Evolutionary conservation across 306 rosid genomes (phyloP).

Genomic region (Acacia crassicarpa): DNA sequence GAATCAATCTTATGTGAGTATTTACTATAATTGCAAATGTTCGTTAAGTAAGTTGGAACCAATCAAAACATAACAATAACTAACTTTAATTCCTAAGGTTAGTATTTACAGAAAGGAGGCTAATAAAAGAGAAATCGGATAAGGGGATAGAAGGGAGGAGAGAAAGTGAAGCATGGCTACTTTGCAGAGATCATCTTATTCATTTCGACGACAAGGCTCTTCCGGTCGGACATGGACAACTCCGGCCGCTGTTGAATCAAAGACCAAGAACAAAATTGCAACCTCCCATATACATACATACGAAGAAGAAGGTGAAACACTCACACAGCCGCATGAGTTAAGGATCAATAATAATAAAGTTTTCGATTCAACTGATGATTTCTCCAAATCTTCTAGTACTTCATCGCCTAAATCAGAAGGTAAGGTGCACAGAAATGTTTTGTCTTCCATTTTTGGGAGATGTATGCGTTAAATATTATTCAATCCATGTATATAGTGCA

Average conservation of each 20-base stretch:
- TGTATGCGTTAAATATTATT: background rate
- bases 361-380: background rate
- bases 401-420: background rate
- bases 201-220: slow-evolving; percentile 13
- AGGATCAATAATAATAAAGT: background rate
- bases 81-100: background rate
- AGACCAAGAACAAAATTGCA: background rate
- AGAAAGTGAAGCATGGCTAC: background rate
- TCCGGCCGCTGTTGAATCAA: background rate
- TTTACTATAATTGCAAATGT: background rate
- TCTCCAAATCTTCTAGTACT: background rate
- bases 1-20: background rate
- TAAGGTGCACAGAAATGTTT: background rate
- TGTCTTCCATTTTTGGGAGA: slow-evolving; percentile 5
- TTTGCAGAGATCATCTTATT: slow-evolving; percentile 2
- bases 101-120: background rate
- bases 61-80: background rate
- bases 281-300: background rate
- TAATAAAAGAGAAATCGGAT: background rate
- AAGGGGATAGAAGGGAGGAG: background rate
- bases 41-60: background rate
- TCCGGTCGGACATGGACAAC: background rate
- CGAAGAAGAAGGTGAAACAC: background rate
- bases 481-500: background rate
- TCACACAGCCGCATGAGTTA: background rate